Evolutionary conservation across 192 early-diverging fungal genomes (phyloP).

Genomic region (Kickxella alabastrina): DNA sequence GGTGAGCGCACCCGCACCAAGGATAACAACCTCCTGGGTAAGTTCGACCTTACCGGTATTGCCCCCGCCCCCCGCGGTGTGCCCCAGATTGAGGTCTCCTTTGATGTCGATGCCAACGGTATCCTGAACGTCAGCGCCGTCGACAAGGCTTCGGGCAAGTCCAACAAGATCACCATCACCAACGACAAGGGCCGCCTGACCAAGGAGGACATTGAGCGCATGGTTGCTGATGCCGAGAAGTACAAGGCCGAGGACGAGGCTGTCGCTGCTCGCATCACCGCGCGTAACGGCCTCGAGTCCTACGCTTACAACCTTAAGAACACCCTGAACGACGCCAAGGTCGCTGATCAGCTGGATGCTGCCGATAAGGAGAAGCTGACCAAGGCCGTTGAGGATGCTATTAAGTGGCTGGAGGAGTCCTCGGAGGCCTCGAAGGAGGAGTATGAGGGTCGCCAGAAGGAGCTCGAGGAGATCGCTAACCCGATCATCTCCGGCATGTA

Average conservation of each 20-base stretch:
- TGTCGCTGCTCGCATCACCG: conserved; percentile 81
- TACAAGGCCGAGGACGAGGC: conserved; percentile 97
- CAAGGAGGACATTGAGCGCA: conserved; percentile 98
- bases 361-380: conserved; percentile 88
- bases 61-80: conserved; percentile 95
- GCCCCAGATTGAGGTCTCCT: conserved; percentile 94
- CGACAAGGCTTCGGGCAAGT: conserved; percentile 91
- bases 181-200: conserved; percentile 98
- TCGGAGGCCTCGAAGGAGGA: conserved; percentile 98
- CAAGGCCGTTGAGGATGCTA: conserved; percentile 81
- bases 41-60: conserved; percentile 97
- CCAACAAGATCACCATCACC: conserved; percentile 98
- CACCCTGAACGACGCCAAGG: conserved; percentile 80
- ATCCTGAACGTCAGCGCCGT: conserved; percentile 92
- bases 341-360: conserved; percentile 70
- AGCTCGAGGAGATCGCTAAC: conserved; percentile 89
- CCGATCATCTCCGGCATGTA: conserved; percentile 98
- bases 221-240: conserved; percentile 92
- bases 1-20: conserved; percentile 96
- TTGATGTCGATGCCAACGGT: conserved; percentile 97
- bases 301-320: conserved; percentile 98
- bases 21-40: conserved; percentile 98
- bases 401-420: conserved; percentile 92
- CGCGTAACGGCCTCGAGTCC: conserved; percentile 94
- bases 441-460: conserved; percentile 92